Evolutionary conservation across 495 filamentous ascomycete species (phyloP), one percentile per base, ranked within the genome.

Genomic region (Xylaria sp.): DNA sequence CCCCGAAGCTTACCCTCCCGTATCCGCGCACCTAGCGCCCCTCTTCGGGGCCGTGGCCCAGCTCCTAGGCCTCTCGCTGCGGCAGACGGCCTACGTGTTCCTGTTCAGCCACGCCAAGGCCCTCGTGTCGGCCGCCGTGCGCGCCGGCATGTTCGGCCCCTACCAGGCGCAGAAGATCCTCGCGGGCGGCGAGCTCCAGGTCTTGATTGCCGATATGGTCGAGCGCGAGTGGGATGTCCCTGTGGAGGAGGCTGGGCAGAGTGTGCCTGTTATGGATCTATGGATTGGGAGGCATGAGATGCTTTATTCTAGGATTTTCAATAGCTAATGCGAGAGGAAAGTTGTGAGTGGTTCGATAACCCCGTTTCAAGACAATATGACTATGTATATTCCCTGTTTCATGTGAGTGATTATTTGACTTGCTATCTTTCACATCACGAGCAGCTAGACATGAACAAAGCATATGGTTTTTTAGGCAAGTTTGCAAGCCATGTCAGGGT

Each of bases 271-370:
- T 21, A 87, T 98, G 85, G 96, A 99, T 87, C 77, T 99, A 55
- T 99, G 95, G 93, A 85, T 97, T 69, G 96, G 97, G 14, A 88
- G 96, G 78, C 96, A 99, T 82, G 96, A 99, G 85, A 79, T 97
- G 78, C 81, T 99, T 48, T 99, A 99, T 82, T 97, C 93, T 72
- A 90, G 96, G 78, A 98, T 99, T 62, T 99, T 99, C 75, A 98
- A 99, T 79, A 87, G 85, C 66, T 88, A 67, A 79, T 15, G 17
- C 33, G 26, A 31, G 26, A 55, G 5, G 26, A 29, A 55, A 53
- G 50, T 21, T 3, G 50, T 53, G 9, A 8, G 0, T 53, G 11
- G 3, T 53, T 53, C 5, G 50, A 53, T 53, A 0, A 24, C 9
- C 12, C 5, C 29, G 14, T 17, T 55, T 31, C 6, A 63, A 31